A percentile compares a stretch with the other conserved stretches of the same genome.
Evolutionary conservation across 192 early-diverging fungal genomes (phyloP).

Genomic region (Coemansia sp.): DNA sequence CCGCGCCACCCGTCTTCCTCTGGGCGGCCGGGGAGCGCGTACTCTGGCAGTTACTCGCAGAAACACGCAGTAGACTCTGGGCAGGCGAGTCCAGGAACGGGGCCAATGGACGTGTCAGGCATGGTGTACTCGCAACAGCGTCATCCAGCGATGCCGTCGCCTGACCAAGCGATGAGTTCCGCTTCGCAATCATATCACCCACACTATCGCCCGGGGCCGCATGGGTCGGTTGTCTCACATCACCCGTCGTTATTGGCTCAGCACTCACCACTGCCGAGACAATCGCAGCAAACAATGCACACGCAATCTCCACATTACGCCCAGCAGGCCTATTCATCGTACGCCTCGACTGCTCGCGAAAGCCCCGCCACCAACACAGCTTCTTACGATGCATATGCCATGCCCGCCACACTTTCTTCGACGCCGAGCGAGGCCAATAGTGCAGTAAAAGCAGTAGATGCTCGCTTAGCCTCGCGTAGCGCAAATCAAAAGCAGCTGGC

Average conservation of each 20-base stretch:
- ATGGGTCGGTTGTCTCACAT: background rate
- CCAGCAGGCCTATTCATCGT: background rate
- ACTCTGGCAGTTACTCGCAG: background rate
- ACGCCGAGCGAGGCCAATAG: background rate
- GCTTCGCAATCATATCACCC: background rate
- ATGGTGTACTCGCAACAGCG: constrained; percentile 1
- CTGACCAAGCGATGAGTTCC: background rate
- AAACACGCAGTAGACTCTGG: background rate
- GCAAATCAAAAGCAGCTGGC: background rate
- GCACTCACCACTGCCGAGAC: constrained; percentile 2
- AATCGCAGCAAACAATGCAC: background rate
- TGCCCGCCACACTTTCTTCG: background rate
- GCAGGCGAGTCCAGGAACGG: background rate
- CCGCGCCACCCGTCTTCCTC: background rate
- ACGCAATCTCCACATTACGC: constrained; percentile 3
- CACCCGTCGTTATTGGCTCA: background rate
- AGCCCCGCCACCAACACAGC: constrained; percentile 2
- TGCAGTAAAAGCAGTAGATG: background rate
- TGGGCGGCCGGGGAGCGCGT: background rate
- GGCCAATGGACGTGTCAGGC: background rate
- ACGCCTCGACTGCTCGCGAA: constrained; percentile 5
- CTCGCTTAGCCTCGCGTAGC: background rate
- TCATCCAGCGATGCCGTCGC: background rate
- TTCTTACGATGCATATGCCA: constrained; percentile 5
- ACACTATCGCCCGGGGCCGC: background rate